Conservation (phyloP, 2,329 filamentous ascomycete genomes). For the Triangularia verruculosa region DNA sequence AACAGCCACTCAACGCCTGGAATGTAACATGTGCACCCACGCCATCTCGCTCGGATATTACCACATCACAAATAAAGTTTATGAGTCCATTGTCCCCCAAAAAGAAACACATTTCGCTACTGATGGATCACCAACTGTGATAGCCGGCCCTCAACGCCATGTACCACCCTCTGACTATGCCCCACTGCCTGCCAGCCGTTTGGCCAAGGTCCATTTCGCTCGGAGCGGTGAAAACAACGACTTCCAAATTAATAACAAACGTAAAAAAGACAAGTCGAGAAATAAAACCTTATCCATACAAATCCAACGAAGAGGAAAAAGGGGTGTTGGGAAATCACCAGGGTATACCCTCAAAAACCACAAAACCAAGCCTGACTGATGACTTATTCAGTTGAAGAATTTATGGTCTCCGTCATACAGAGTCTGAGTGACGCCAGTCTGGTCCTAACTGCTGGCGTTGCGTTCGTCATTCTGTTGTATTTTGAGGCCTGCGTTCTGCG, state of each 20-base stretch:
- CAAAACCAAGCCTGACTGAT: not conserved
- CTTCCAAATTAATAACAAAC: not conserved
- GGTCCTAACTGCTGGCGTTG: slow-evolving; percentile 21
- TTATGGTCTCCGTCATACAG: not conserved
- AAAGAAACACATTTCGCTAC: not conserved
- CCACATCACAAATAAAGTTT: not conserved
- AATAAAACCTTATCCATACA: slow-evolving; percentile 7
- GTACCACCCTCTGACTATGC: not conserved
- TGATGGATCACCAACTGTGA: not conserved
- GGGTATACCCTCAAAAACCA: slow-evolving; percentile 22
- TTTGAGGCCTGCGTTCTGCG: slow-evolving; percentile 57
- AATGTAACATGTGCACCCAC: not conserved
- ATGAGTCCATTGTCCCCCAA: not conserved
- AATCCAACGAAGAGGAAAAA: slow-evolving; percentile 13
- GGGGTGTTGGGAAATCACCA: slow-evolving; percentile 21
- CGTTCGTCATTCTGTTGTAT: slow-evolving; percentile 39
- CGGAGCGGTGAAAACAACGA: not conserved
- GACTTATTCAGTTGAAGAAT: not conserved
- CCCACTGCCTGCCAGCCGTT: not conserved
- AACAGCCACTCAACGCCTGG: not conserved
- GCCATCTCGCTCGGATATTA: not conserved
- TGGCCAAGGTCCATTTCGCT: not conserved
- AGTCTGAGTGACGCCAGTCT: not conserved
- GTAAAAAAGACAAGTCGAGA: not conserved
- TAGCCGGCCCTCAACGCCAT: not conserved